phyloP scores from a whole-genome alignment of 2,329 filamentous ascomycete species.

The Exophiala aquamarina region DNA sequence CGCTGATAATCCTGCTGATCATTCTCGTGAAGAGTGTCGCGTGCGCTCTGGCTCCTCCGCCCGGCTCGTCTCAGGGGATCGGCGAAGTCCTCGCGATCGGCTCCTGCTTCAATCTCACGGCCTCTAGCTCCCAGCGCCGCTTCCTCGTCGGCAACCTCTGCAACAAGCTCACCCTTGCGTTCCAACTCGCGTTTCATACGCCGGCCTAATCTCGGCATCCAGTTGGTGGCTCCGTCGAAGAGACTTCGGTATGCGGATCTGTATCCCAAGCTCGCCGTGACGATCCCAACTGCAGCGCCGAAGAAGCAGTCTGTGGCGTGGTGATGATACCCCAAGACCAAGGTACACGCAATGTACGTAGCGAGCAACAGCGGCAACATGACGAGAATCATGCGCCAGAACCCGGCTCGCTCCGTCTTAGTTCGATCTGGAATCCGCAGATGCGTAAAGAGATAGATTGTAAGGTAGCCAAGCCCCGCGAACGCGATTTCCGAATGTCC shows the following conservation, averaged over 20 bases:
- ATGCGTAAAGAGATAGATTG: constrained; percentile 69
- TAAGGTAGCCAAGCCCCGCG: constrained; percentile 72
- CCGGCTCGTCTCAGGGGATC: no score
- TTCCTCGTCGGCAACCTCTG: no score
- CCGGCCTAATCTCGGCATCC: constrained; percentile 10
- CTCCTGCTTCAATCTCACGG: no score
- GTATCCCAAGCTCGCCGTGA: constrained; percentile 43
- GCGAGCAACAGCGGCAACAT: constrained; percentile 62
- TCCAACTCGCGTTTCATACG: constrained; percentile 11
- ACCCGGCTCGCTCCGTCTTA: constrained; percentile 31
- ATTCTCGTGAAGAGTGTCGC: no score
- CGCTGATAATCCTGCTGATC: no score
- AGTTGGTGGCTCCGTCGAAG: constrained; percentile 6
- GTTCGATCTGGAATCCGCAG: constrained; percentile 60
- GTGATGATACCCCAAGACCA: constrained; percentile 70
- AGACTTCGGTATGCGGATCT: constrained; percentile 16
- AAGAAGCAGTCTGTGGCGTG: constrained; percentile 69
- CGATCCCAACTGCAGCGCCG: constrained; percentile 61
- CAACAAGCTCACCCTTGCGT: no score
- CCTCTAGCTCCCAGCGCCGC: no score
- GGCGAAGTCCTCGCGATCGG: no score
- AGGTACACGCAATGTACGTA: constrained; percentile 66
- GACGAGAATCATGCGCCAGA: constrained; percentile 53
- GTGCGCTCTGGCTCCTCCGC: no score
- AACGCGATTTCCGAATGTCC: constrained; percentile 81